Evolutionary conservation across 176 grass and related monocot genomes (phyloP).

Genomic region (Aegilops tauschii): DNA sequence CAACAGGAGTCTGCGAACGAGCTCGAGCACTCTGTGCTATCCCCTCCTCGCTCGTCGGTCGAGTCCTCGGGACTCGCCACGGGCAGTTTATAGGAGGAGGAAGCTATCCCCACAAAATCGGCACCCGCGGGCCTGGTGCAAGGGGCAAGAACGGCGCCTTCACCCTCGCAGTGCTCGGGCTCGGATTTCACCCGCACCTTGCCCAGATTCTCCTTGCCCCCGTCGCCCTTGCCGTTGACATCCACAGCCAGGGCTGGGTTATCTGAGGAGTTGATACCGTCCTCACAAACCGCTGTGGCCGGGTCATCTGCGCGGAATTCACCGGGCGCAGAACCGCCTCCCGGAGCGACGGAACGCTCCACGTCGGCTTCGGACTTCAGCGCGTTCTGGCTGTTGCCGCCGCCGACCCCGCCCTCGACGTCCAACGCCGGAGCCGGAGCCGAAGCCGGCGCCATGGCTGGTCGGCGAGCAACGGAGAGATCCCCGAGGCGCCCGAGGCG

Average conservation of each 20-base stretch:
- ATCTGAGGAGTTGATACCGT: neutral
- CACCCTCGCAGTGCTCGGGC: neutral
- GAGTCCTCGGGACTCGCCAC: neutral
- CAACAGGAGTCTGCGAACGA: constrained; percentile 74
- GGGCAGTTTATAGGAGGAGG: neutral
- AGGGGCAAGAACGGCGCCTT: neutral
- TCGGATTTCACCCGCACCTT: constrained; percentile 17
- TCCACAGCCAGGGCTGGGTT: neutral
- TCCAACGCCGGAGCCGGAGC: neutral
- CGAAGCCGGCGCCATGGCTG: constrained; percentile 17
- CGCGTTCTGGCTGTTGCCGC: neutral
- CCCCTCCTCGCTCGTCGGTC: constrained; percentile 30
- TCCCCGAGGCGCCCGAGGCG: neutral
- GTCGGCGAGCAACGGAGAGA: neutral
- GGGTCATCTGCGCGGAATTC: neutral
- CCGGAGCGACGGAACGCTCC: neutral
- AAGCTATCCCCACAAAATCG: neutral
- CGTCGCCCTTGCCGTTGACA: neutral
- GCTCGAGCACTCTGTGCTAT: constrained; percentile 77
- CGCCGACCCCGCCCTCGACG: neutral
- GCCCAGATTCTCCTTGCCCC: neutral
- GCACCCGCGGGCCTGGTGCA: neutral
- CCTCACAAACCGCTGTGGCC: neutral
- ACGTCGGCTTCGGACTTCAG: neutral
- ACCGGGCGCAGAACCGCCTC: neutral